These are phyloP conservation scores for Wickerhamiella kazuoi DNA, from an alignment of 805 yeast species.

Conservation along the genomic window DNA sequence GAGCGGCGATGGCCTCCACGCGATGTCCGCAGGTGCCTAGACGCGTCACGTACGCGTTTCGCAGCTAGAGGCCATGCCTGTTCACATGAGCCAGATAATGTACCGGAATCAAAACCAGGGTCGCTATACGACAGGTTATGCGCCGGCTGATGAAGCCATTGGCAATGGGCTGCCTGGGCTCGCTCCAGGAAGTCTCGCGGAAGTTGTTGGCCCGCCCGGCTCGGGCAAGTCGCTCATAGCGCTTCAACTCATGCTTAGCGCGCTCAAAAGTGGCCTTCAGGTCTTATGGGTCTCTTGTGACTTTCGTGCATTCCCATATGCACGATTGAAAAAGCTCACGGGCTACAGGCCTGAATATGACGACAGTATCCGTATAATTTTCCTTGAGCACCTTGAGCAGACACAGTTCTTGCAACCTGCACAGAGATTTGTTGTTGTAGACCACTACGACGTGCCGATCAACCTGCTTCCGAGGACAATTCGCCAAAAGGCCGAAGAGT, in stretches of 20 bases:
- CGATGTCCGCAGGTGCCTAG: no score
- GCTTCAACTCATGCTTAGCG: conserved; percentile 9
- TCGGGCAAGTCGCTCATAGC: conserved; percentile 16
- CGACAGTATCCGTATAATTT: conserved; percentile 2
- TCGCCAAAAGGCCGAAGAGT: neutral
- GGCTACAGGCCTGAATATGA: conserved; percentile 6
- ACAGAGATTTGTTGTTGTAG: conserved; percentile 12
- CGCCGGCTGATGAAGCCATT: conserved; percentile 5
- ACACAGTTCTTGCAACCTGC: conserved; percentile 8
- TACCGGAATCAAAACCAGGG: neutral
- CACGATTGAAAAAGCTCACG: conserved; percentile 6
- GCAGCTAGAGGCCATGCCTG: no score
- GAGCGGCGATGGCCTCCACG: no score
- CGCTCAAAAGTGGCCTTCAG: conserved; percentile 11
- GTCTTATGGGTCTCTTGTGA: conserved; percentile 14
- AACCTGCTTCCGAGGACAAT: neutral
- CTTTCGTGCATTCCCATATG: conserved; percentile 11
- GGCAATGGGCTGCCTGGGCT: conserved; percentile 4
- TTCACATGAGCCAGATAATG: conserved; percentile 3
- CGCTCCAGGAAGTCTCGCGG: conserved; percentile 8
- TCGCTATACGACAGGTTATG: conserved; percentile 4
- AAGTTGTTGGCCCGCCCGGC: conserved; percentile 19
- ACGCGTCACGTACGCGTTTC: no score
- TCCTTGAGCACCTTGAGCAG: conserved; percentile 7
- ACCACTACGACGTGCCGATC: conserved; percentile 14